Evolutionary conservation across 495 filamentous ascomycete genomes (phyloP).

Genomic region (Apiosordaria backusii): DNA sequence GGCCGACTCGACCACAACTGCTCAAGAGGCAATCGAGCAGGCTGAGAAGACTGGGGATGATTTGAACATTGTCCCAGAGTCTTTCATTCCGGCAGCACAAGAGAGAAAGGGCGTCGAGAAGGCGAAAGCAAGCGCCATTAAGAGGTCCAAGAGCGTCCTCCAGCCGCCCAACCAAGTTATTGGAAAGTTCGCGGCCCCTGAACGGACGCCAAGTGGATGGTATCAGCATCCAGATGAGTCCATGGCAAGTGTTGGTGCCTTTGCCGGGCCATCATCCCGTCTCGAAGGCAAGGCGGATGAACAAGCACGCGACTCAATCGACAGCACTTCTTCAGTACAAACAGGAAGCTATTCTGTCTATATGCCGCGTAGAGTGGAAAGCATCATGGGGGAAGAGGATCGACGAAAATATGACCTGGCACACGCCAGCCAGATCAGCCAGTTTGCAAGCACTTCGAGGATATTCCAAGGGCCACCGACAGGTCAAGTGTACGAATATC

Average conservation of each 20-base stretch:
- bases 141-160: conserved; percentile 50
- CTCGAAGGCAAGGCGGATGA: conserved; percentile 37
- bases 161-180: conserved; percentile 70
- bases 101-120: conserved; percentile 37
- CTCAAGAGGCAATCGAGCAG: conserved; percentile 77
- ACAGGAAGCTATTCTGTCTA: conserved; percentile 64
- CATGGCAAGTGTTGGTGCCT: conserved; percentile 45
- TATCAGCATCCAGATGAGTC: conserved; percentile 62
- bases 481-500: conserved; percentile 52
- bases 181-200: conserved; percentile 63
- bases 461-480: conserved; percentile 49
- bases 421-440: conserved; percentile 53
- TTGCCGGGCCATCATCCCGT: conserved; percentile 26
- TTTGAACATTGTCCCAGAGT: conserved; percentile 86
- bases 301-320: conserved; percentile 63
- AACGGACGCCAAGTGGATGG: conserved; percentile 59
- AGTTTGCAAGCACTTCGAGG: conserved; percentile 46
- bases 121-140: conserved; percentile 35
- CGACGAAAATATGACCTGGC: conserved; percentile 65
- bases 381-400: conserved; percentile 77
- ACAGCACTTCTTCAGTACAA: conserved; percentile 61
- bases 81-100: conserved; percentile 70
- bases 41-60: conserved; percentile 81
- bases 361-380: conserved; percentile 74
- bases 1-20: conserved; percentile 74